Conservation (phyloP, 2,329 filamentous ascomycete species). For the Penicillium italicum region DNA sequence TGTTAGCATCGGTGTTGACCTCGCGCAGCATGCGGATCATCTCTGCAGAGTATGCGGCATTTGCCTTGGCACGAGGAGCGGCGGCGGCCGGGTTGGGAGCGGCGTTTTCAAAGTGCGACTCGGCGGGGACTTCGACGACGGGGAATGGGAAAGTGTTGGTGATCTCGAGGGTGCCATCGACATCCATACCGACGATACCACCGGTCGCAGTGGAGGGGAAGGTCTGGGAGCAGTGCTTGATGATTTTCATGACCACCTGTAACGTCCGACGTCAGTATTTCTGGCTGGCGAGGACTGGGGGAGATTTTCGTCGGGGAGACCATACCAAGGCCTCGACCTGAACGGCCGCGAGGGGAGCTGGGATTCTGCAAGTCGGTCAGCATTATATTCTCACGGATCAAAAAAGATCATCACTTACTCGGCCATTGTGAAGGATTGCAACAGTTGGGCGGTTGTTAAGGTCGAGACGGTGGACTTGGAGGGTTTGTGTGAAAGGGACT, state of each 20-base stretch:
- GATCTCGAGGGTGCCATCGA: conserved; percentile 74
- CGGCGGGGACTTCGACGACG: conserved; percentile 67
- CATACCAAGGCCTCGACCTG: conserved; percentile 92
- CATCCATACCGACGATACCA: conserved; percentile 90
- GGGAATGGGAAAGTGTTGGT: conserved; percentile 97
- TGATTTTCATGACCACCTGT: conserved; percentile 94
- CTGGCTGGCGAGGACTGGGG: conserved; percentile 24
- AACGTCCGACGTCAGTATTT: conserved; percentile 28
- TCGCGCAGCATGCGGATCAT: conserved; percentile 97
- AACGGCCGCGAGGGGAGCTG: conserved; percentile 75
- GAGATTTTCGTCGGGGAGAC: conserved; percentile 34
- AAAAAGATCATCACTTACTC: conserved; percentile 17
- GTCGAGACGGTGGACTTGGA: conserved; percentile 17
- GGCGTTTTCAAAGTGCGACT: conserved; percentile 66
- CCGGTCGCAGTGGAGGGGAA: conserved; percentile 90
- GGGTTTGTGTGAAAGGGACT: conserved; percentile 27
- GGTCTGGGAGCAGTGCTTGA: conserved; percentile 83
- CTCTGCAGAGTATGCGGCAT: conserved; percentile 83
- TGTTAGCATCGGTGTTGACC: conserved; percentile 97
- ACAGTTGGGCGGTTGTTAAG: conserved; percentile 18
- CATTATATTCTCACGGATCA: background rate
- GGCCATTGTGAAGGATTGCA: conserved; percentile 24
- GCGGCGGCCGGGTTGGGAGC: conserved; percentile 74
- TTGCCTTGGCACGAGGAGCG: conserved; percentile 87
- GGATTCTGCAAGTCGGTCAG: conserved; percentile 49